Evolutionary conservation across 1,284 basidiomycete species (phyloP), one percentile per base, ranked within the genome.

Genomic region (Paramarasmius palmivorus): DNA sequence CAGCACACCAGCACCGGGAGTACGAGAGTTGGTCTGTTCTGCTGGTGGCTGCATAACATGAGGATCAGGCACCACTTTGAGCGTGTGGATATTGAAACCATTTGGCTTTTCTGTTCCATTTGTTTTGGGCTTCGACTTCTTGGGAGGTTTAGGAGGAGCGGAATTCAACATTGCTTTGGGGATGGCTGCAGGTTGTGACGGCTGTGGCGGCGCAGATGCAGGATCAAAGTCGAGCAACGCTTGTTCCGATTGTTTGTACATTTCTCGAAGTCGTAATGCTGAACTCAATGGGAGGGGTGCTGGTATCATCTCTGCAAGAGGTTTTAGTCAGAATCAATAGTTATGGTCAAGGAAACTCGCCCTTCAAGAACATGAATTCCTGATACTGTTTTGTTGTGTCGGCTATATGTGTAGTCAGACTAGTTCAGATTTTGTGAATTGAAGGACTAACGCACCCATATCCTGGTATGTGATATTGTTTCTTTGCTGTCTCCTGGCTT

Each of bases 331-430:
- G 42, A 46, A 55, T 54, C 50, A 36, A 25, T 49, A 17, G 35
- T 36, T 8, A 5, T 52, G 46, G 37, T 15, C 39, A 37, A 50
- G 55, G 35, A 26, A 19, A 59, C 69, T 39, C 62, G 84, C 88
- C 88, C 72, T 76, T 69, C 7, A 91, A 77, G 62, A 90, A 89
- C 70, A 77, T 79, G 59, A 88, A 86, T 62, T 88, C 83, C 63
- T 82, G 80, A 57, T 83, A 81, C 62, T 78, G 78, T 55, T 78
- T 74, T 6, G 82, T 76, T 4, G 82, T 79, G 40, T 70, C 71
- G 35, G 86, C 84, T 87, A 60, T 37, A 58, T 6, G 52, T 39
- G 12, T 39, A 9, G 42, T 19, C 23, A 12, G 10, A 15, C 45
- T 2, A 57, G 37, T 22, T 49, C 52, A 51, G 48, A 64, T 45